Evolutionary conservation across 2,329 filamentous ascomycete species (phyloP).

Genomic region (Acrocalymma vagum): DNA sequence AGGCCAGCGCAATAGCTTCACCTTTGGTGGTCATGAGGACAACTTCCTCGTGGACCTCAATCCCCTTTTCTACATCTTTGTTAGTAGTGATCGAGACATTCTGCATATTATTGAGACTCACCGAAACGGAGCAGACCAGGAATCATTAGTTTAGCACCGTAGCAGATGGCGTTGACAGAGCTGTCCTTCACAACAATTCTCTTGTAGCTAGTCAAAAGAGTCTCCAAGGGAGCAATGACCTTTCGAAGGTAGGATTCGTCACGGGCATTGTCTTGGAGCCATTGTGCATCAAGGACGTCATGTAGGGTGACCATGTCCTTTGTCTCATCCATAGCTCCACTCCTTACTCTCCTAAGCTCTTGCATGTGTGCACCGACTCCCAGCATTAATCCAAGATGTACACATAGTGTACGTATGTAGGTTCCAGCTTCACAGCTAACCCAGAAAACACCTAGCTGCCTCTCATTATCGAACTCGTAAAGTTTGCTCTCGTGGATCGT

Average conservation of each 20-base stretch:
- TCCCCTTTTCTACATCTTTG: slow-evolving; percentile 73
- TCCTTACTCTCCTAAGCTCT: slow-evolving; percentile 91
- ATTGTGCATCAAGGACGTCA: slow-evolving; percentile 95
- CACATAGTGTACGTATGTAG: slow-evolving; percentile 97
- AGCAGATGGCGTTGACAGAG: slow-evolving; percentile 96
- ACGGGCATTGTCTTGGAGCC: slow-evolving; percentile 92
- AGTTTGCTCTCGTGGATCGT: slow-evolving; percentile 98
- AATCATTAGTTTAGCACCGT: slow-evolving; percentile 98
- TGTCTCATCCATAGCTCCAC: slow-evolving; percentile 93
- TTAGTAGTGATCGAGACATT: slow-evolving; percentile 16
- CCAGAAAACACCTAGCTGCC: slow-evolving; percentile 98
- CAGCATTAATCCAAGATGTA: slow-evolving; percentile 81
- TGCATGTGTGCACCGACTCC: slow-evolving; percentile 98
- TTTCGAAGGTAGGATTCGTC: slow-evolving; percentile 92
- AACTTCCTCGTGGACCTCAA: slow-evolving; percentile 95
- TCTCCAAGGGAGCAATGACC: slow-evolving; percentile 93
- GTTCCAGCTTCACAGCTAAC: slow-evolving; percentile 98
- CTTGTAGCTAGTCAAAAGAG: slow-evolving; percentile 91
- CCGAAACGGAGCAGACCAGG: slow-evolving; percentile 92
- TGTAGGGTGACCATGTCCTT: slow-evolving; percentile 92
- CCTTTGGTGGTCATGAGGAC: slow-evolving; percentile 99
- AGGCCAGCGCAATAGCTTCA: slow-evolving; percentile 95
- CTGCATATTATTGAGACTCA: slow-evolving; percentile 54
- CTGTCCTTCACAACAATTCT: slow-evolving; percentile 97
- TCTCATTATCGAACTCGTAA: slow-evolving; percentile 95